Conservation (phyloP, 768 basidiomycete species). For the Amanita inopinata region DNA sequence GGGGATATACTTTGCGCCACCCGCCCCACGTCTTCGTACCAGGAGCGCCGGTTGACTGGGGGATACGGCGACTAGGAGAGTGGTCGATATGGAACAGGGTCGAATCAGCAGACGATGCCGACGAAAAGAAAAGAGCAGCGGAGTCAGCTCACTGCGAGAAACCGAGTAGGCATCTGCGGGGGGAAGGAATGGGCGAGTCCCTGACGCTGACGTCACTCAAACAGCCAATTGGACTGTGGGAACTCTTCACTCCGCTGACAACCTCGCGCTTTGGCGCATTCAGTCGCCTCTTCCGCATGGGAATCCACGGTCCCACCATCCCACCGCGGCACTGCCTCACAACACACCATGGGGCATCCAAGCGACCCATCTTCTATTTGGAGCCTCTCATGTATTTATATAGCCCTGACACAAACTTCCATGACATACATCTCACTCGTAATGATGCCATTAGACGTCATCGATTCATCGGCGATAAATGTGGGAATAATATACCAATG, state of each 20-base stretch:
- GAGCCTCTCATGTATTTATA: no score
- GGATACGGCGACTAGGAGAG: background rate
- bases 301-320: background rate
- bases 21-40: conserved; percentile 2
- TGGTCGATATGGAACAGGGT: background rate
- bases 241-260: background rate
- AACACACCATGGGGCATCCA: no score
- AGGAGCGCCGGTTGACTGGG: background rate
- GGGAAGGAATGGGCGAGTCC: background rate
- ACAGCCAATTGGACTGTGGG: background rate
- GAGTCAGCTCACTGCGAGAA: conserved; percentile 4
- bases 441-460: background rate
- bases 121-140: background rate
- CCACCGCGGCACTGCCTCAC: no score
- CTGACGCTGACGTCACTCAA: conserved; percentile 7
- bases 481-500: conserved; percentile 4
- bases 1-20: conserved; percentile 11
- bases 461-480: background rate
- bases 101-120: no score
- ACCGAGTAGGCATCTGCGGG: conserved; percentile 5
- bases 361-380: no score
- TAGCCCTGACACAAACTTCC: background rate
- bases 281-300: no score
- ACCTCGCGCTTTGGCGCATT: no score
- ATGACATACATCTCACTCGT: background rate